Base-by-base conservation (phyloP, 495 filamentous ascomycete species). In the Trichocladium uniseriatum region DNA sequence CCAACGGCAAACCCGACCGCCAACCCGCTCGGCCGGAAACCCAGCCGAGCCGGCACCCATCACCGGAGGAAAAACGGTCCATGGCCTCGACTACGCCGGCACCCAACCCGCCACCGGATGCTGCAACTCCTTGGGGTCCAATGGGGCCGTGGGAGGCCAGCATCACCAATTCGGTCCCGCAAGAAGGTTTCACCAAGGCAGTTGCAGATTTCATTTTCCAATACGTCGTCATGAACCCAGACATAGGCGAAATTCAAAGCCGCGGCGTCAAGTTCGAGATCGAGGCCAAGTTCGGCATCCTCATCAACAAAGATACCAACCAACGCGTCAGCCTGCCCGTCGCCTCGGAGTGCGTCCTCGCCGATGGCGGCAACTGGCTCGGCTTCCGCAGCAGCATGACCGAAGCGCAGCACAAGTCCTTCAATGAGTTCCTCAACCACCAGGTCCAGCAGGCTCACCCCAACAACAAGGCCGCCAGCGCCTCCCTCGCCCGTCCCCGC, bases 381-480 rank as follows among this genome's bases (percentile, higher is more conserved):
- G 73, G 53, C 0, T 96, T 96, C 58, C 77, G 80, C 51, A 94
- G 87, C 56, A 84, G 76, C 36, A 95, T 96, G 89, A 91, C 81
- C 20, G 78, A 83, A 62, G 64, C 68, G 39, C 87, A 95, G 74
- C 89, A 95, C 63, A 75, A 76, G 28, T 68, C 66, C 10, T 78
- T 89, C 59, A 95, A 95, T 60, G 74, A 79, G 9, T 94, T 82
- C 57, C 73, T 96, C 21, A 96, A 95, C 58, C 68, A 76, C 6
- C 69, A 76, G 34, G 79, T 87, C n/a, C 55, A 64, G 14, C 63
- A 76, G 16, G 69, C 81, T 11, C 68, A 74, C 46, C 61, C 70
- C 19, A 65, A 65, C 38, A 76, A 72, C 49, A 64, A 59, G n/a
- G 73, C 55, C 46, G 56, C 55, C 36, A 37, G 27, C 13, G 55